Conservation (phyloP, 1,284 basidiomycete genomes). For the Boletellus sp. region DNA sequence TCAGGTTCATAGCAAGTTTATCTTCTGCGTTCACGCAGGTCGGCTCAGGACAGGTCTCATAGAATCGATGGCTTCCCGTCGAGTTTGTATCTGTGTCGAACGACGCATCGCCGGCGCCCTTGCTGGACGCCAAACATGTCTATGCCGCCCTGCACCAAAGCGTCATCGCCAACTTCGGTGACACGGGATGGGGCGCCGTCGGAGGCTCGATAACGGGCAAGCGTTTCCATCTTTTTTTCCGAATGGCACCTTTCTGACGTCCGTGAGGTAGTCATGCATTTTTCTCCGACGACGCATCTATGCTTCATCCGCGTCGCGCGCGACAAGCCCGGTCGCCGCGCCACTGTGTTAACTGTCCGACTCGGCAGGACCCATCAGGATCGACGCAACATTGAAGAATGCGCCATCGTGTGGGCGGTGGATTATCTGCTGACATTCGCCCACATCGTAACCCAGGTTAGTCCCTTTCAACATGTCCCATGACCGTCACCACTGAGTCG, state of each 20-base stretch:
- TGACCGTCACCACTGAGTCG: no score
- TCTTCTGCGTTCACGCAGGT: no score
- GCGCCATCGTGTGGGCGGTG: constrained; percentile 41
- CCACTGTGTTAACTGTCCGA: no score
- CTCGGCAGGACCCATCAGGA: no score
- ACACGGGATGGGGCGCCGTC: constrained; percentile 76
- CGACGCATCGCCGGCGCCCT: neutral
- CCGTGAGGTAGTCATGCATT: constrained; percentile 44
- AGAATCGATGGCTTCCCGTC: constrained; percentile 79
- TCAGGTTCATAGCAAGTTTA: no score
- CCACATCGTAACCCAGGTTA: no score
- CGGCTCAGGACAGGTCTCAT: neutral
- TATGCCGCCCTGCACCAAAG: constrained; percentile 67
- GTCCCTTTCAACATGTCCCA: no score
- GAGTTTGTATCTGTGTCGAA: constrained; percentile 52
- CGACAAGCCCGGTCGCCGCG: no score
- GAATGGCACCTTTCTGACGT: neutral
- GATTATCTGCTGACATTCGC: no score
- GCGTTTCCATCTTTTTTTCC: constrained; percentile 10
- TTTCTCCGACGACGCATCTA: no score
- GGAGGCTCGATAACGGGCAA: constrained; percentile 63
- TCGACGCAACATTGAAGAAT: no score
- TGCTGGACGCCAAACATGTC: constrained; percentile 56
- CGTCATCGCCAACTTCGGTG: constrained; percentile 70
- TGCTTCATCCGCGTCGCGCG: no score